These are phyloP conservation scores for Phialocephala sp. DNA, from an alignment of 2,329 filamentous ascomycete species.

Conservation along the genomic window DNA sequence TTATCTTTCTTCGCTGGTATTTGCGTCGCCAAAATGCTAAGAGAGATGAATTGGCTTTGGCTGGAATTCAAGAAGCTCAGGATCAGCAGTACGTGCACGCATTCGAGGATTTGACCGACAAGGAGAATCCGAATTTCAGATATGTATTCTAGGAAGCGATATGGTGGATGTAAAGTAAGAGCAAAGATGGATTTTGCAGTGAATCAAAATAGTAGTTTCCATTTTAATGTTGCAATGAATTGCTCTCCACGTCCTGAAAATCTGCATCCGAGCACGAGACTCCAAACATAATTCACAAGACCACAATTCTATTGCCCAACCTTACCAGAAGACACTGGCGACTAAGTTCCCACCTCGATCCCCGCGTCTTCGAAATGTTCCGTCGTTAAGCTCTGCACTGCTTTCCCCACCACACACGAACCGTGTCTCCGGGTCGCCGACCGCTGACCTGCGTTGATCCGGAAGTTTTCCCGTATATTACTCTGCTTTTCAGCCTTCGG, in stretches of 20 bases:
- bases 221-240: too few species aligned
- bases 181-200: too few species aligned
- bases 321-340: too few species aligned
- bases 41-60: constrained; percentile 16
- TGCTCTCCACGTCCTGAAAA: too few species aligned
- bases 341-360: not conserved
- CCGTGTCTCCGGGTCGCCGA: not conserved
- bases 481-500: constrained; percentile 3
- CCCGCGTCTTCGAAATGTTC: not conserved
- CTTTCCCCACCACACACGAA: not conserved
- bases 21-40: constrained; percentile 18
- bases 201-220: too few species aligned
- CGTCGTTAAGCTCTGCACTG: not conserved
- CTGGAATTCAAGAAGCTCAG: not conserved
- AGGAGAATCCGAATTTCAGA: constrained; percentile 38
- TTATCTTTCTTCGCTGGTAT: constrained; percentile 22
- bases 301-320: too few species aligned
- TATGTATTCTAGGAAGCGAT: constrained; percentile 26
- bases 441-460: not conserved
- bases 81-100: constrained; percentile 37
- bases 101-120: constrained; percentile 42
- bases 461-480: not conserved
- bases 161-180: too few species aligned
- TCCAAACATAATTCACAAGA: too few species aligned
- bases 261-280: too few species aligned